phyloP scores from a whole-genome alignment of 441 rosid species.

The Sinapis alba region DNA sequence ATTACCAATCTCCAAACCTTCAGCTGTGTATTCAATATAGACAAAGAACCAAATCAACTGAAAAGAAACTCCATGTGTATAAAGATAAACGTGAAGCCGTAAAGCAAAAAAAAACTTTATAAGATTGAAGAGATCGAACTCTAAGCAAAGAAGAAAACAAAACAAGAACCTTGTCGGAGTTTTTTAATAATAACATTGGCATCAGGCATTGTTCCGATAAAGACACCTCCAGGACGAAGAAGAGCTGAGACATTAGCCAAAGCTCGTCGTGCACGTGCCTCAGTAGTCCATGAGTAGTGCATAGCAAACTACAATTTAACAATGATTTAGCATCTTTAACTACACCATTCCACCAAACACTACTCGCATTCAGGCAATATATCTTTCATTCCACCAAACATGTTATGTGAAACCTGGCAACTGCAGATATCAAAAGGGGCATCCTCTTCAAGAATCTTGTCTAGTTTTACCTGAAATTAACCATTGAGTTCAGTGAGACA shows the following conservation, averaged over 20 bases:
- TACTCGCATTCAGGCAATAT: background rate
- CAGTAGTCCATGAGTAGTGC: constrained; percentile 98
- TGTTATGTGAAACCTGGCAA: constrained; percentile 66
- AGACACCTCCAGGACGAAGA: constrained; percentile 94
- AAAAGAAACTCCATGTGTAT: background rate
- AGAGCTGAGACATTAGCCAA: constrained; percentile 91
- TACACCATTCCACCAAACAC: background rate
- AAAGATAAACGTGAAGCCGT: constrained; percentile 1
- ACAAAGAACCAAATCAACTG: background rate
- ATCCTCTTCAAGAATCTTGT: constrained; percentile 82
- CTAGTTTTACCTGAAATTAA: constrained; percentile 66
- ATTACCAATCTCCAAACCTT: constrained; percentile 73
- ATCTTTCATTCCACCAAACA: background rate
- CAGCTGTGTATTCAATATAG: constrained; percentile 60
- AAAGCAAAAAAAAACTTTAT: background rate
- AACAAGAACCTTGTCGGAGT: constrained; percentile 71
- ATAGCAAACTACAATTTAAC: constrained; percentile 73
- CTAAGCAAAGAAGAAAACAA: background rate
- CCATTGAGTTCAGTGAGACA: background rate
- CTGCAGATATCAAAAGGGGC: constrained; percentile 94
- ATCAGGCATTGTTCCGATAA: constrained; percentile 98
- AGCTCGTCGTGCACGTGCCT: constrained; percentile 92
- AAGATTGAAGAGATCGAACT: background rate
- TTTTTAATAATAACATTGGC: constrained; percentile 89
- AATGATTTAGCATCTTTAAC: constrained; percentile 3